Evolutionary conservation across 805 yeast species (phyloP).

Genomic region (Wickerhamiella shivajii): DNA sequence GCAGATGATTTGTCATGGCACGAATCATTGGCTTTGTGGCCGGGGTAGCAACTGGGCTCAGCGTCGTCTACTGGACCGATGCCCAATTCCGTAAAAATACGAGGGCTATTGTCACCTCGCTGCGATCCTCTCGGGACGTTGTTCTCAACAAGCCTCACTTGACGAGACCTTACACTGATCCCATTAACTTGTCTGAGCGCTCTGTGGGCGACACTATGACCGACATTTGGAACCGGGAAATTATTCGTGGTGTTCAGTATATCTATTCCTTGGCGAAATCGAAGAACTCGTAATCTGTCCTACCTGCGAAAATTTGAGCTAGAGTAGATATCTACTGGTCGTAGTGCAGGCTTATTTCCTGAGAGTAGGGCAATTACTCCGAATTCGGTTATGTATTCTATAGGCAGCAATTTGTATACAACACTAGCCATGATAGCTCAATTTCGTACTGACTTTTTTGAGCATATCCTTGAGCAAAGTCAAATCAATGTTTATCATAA

Average conservation of each 20-base stretch:
- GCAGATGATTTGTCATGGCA: slow-evolving; percentile 24
- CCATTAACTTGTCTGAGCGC: slow-evolving; percentile 33
- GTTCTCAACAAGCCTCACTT: slow-evolving; percentile 41
- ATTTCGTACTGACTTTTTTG: no score
- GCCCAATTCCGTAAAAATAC: slow-evolving; percentile 38
- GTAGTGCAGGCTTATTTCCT: no score
- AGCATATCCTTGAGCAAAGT: no score
- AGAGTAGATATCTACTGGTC: no score
- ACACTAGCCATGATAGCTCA: no score
- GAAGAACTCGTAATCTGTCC: no score
- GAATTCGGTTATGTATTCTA: no score
- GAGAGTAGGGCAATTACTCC: no score
- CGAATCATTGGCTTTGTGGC: slow-evolving; percentile 42
- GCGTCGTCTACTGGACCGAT: slow-evolving; percentile 47
- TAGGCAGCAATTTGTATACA: no score
- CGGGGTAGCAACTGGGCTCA: slow-evolving; percentile 45
- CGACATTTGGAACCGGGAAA: slow-evolving; percentile 70
- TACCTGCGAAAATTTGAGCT: background rate
- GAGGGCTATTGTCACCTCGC: slow-evolving; percentile 31
- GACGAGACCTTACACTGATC: slow-evolving; percentile 31
- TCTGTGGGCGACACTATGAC: slow-evolving; percentile 45
- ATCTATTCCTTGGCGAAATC: no score
- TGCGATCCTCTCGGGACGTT: slow-evolving; percentile 35
- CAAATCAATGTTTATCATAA: no score
- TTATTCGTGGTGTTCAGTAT: slow-evolving; percentile 49